phyloP scores from a whole-genome alignment of 108 stramenopile species.

The Cylindrotheca fusiformis region DNA sequence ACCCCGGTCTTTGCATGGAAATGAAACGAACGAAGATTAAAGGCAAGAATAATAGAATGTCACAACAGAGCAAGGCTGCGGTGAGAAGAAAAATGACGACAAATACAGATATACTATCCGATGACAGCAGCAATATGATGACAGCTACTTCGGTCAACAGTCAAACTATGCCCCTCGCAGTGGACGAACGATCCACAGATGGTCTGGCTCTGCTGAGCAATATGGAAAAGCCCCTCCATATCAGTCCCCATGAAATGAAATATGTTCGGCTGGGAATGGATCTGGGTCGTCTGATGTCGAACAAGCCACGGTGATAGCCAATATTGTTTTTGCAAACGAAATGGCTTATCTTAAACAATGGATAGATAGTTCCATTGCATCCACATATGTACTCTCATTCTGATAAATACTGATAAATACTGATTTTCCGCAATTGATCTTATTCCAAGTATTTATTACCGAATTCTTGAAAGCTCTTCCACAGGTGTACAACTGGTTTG shows the following conservation, averaged over 20 bases:
- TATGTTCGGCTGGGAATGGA: not conserved
- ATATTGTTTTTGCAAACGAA: too few relatives aligned
- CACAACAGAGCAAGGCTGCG: not conserved
- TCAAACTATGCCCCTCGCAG: not conserved
- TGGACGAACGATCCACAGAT: not conserved
- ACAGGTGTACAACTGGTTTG: not conserved
- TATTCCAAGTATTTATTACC: not conserved
- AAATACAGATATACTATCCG: not conserved
- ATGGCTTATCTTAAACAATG: too few relatives aligned
- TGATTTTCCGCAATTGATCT: too few relatives aligned
- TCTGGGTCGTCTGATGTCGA: not conserved
- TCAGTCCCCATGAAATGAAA: not conserved
- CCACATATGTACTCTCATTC: too few relatives aligned
- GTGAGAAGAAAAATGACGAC: not conserved
- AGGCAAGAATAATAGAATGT: slow-evolving; percentile 1
- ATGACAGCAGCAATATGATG: not conserved
- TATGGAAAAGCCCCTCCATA: not conserved
- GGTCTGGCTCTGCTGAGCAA: not conserved
- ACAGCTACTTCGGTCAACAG: not conserved
- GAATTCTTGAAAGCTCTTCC: not conserved
- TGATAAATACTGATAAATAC: too few relatives aligned
- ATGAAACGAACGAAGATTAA: slow-evolving; percentile 23
- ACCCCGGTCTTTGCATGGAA: slow-evolving; percentile 1
- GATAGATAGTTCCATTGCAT: too few relatives aligned
- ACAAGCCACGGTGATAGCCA: too few relatives aligned